phyloP scores from a whole-genome alignment of 2,329 filamentous ascomycete genomes.

The Aurifilum marmelostoma region DNA sequence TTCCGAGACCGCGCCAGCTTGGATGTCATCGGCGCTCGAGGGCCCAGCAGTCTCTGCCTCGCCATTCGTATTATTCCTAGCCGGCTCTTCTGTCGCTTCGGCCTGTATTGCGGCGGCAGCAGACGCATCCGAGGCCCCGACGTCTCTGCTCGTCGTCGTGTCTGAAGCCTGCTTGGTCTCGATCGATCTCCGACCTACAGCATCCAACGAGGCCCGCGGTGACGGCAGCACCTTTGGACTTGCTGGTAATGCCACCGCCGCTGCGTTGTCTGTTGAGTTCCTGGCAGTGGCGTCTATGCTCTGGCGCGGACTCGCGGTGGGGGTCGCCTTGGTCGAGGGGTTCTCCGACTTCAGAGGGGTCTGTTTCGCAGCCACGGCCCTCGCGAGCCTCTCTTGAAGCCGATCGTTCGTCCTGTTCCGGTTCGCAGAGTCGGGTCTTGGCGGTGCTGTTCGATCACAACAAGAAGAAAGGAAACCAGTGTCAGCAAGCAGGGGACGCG shows the following conservation, averaged over 20 bases:
- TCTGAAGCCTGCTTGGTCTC: conserved; percentile 15
- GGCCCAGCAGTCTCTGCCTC: conserved; percentile 8
- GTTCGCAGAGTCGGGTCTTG: conserved; percentile 62
- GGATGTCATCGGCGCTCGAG: conserved; percentile 2
- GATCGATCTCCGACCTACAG: conserved; percentile 26
- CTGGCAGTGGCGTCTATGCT: conserved; percentile 43
- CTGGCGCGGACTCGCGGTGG: conserved; percentile 45
- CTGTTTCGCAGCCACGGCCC: conserved; percentile 75
- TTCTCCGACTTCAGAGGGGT: conserved; percentile 50
- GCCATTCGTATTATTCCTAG: conserved; percentile 8
- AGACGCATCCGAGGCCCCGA: background rate
- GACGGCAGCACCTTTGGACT: conserved; percentile 27
- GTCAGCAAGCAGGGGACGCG: conserved; percentile 13
- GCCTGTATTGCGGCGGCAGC: conserved; percentile 11
- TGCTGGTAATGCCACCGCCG: conserved; percentile 14
- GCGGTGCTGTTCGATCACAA: conserved; percentile 45
- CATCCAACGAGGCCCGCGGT: conserved; percentile 34
- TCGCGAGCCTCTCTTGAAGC: conserved; percentile 85
- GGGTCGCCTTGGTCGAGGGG: conserved; percentile 48
- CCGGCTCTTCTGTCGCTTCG: conserved; percentile 15
- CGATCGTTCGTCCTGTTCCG: conserved; percentile 72
- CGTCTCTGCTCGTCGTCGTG: background rate
- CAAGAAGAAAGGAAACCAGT: conserved; percentile 7
- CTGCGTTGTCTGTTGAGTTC: conserved; percentile 37
- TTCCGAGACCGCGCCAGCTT: conserved; percentile 32